These are phyloP conservation scores for Micractinium conductrix DNA, from an alignment of 139 green algal genomes.

Conservation along the genomic window DNA sequence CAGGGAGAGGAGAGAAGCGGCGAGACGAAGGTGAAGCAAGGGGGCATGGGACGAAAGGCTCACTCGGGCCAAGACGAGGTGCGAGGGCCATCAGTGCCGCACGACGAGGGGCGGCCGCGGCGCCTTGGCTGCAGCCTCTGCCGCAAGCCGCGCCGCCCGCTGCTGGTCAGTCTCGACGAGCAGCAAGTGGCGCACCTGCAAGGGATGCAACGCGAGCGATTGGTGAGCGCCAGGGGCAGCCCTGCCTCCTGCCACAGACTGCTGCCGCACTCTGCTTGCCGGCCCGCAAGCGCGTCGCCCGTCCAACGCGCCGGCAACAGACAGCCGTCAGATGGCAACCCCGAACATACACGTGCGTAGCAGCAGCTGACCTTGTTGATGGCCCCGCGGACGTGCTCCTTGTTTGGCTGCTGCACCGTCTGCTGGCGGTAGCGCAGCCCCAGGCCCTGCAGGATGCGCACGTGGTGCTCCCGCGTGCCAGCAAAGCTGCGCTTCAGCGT, in stretches of 20 bases:
- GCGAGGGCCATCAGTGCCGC: constrained; percentile 20
- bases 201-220: too few species aligned
- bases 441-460: constrained; percentile 47
- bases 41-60: neutral
- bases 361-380: constrained; percentile 50
- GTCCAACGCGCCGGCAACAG: too few species aligned
- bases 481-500: constrained; percentile 64
- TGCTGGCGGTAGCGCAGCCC: constrained; percentile 53
- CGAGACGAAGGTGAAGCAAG: neutral
- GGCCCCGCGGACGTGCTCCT: constrained; percentile 44
- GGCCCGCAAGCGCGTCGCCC: neutral
- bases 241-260: too few species aligned
- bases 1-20: neutral
- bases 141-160: constrained; percentile 31
- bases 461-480: constrained; percentile 51
- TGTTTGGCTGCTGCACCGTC: constrained; percentile 50
- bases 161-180: constrained; percentile 55
- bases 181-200: constrained; percentile 61
- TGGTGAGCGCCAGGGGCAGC: too few species aligned
- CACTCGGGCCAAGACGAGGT: neutral
- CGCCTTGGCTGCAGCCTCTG: constrained; percentile 43
- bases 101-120: constrained; percentile 35
- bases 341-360: too few species aligned
- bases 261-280: neutral
- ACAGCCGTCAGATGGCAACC: too few species aligned